Evolutionary conservation across 2,329 filamentous ascomycete species (phyloP).

Genomic region (Blastomyces gilchristii): DNA sequence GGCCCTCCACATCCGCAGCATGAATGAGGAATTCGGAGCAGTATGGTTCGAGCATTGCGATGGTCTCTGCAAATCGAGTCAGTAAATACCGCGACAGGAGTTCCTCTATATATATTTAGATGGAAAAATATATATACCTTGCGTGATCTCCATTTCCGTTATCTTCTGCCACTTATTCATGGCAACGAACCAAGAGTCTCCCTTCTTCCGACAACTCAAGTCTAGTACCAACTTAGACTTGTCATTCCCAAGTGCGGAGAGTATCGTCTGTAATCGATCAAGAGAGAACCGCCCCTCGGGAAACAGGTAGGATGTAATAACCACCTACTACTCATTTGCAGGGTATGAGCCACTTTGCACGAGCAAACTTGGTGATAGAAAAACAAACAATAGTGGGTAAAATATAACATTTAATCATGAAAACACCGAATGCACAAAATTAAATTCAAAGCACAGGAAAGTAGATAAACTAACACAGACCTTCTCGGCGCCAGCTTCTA

Average conservation of each 20-base stretch:
- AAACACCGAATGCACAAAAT: background rate
- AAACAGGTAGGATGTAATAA: conserved; percentile 93
- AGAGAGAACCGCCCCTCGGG: conserved; percentile 73
- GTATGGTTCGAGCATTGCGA: conserved; percentile 71
- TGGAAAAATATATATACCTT: conserved; percentile 48
- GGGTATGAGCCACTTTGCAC: conserved; percentile 6
- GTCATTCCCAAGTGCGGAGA: conserved; percentile 62
- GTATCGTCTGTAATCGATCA: conserved; percentile 60
- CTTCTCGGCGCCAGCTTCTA: conserved; percentile 80
- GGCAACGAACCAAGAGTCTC: conserved; percentile 81
- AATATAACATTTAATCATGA: background rate
- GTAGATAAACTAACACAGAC: conserved; percentile 41
- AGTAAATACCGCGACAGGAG: background rate
- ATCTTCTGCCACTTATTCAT: conserved; percentile 99
- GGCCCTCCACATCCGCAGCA: conserved; percentile 89
- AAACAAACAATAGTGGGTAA: background rate
- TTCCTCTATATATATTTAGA: background rate
- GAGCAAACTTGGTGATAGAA: background rate
- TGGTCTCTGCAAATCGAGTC: conserved; percentile 53
- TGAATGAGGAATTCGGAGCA: conserved; percentile 97
- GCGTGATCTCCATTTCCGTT: conserved; percentile 86
- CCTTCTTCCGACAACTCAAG: conserved; percentile 74
- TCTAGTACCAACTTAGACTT: conserved; percentile 83
- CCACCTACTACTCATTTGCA: conserved; percentile 54
- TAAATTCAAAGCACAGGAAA: background rate